Evolutionary conservation across 208 protist species (phyloP).

Genomic region (Acanthamoeba quina): DNA sequence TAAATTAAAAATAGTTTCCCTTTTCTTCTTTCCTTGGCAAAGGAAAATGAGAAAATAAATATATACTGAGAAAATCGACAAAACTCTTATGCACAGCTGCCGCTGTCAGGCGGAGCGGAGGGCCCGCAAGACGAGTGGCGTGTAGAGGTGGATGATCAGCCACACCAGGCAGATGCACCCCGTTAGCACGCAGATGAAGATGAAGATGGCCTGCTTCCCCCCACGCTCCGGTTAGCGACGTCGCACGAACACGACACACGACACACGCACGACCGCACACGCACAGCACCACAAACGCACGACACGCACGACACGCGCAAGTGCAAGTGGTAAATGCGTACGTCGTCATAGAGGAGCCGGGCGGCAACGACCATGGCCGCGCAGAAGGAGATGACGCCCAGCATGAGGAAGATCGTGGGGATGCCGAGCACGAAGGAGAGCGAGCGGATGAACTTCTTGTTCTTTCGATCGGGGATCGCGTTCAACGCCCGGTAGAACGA

Average conservation of each 20-base stretch:
- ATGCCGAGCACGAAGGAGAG: constrained; percentile 21
- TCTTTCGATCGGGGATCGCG: background rate
- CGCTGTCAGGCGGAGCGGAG: too few relatives aligned
- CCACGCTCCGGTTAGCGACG: background rate
- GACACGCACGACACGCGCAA: background rate
- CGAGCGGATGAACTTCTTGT: constrained; percentile 21
- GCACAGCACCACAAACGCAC: too few relatives aligned
- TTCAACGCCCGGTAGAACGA: constrained; percentile 6
- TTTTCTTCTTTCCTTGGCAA: too few relatives aligned
- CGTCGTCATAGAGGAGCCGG: background rate
- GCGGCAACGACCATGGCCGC: constrained; percentile 15
- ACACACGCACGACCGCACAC: background rate
- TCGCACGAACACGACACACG: too few relatives aligned
- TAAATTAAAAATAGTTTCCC: too few relatives aligned
- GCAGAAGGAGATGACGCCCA: constrained; percentile 19
- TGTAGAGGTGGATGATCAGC: background rate
- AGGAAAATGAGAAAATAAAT: too few relatives aligned
- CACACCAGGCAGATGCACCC: constrained; percentile 2
- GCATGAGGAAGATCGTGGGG: constrained; percentile 35
- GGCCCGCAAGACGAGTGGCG: background rate
- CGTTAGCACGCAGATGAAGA: constrained; percentile 7
- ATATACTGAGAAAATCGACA: too few relatives aligned
- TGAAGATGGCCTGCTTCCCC: background rate
- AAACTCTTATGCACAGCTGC: too few relatives aligned
- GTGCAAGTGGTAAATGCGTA: background rate